Conservation (phyloP, 2,329 filamentous ascomycete species). For the Xenoacremonium recifei region DNA sequence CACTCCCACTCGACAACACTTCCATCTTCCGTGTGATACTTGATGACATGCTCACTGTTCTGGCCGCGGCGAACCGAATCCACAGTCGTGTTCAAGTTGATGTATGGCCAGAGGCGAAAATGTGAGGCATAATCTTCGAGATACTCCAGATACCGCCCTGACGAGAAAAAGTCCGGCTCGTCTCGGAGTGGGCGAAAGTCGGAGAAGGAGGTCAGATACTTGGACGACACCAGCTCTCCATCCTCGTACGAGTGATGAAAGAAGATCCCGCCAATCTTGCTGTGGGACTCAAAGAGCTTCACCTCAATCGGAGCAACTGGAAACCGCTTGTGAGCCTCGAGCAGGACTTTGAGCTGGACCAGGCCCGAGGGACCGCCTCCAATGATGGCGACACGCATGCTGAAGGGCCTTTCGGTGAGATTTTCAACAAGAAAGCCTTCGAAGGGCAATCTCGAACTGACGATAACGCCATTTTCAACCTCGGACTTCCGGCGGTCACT, state of each 20-base stretch:
- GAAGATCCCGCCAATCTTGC: conserved; percentile 42
- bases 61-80: conserved; percentile 19
- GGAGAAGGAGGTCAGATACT: conserved; percentile 44
- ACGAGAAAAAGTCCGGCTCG: conserved; percentile 40
- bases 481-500: not conserved
- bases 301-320: conserved; percentile 35
- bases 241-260: conserved; percentile 29
- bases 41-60: conserved; percentile 23
- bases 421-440: too few species aligned
- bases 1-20: conserved; percentile 30
- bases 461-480: not conserved
- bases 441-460: too few species aligned
- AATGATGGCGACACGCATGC: conserved; percentile 37
- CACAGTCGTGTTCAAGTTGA: conserved; percentile 32
- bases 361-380: conserved; percentile 39
- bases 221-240: conserved; percentile 40
- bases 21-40: conserved; percentile 10
- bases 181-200: conserved; percentile 38
- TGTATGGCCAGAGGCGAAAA: conserved; percentile 37
- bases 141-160: conserved; percentile 37
- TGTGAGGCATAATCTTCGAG: conserved; percentile 37
- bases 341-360: conserved; percentile 38
- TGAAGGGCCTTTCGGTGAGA: too few species aligned
- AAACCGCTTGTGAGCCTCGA: conserved; percentile 32
- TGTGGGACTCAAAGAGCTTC: conserved; percentile 41